phyloP scores from a whole-genome alignment of 257 asterid genomes.

The Solanum rostratum region DNA sequence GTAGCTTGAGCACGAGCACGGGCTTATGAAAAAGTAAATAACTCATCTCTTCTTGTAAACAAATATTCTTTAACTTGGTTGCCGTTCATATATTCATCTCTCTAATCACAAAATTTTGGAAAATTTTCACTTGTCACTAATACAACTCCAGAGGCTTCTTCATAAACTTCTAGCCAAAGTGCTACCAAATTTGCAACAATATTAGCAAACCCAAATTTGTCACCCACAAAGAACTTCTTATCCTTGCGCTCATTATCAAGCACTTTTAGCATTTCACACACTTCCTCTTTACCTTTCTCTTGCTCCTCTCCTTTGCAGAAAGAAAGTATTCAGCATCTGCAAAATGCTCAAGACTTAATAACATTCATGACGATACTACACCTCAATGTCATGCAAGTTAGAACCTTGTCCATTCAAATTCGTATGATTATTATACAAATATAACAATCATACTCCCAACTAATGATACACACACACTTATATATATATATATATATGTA shows the following conservation, averaged over 20 bases:
- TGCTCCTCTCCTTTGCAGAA: not conserved
- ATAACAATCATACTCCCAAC: no score
- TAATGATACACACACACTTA: no score
- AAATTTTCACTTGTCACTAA: not conserved
- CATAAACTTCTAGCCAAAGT: not conserved
- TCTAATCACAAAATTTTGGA: not conserved
- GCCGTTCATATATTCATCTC: not conserved
- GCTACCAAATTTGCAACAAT: not conserved
- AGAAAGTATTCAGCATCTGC: not conserved
- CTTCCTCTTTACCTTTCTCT: not conserved
- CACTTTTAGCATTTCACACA: not conserved
- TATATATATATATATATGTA: no score
- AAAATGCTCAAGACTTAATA: not conserved
- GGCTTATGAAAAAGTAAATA: not conserved
- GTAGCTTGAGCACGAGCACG: not conserved
- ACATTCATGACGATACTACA: not conserved
- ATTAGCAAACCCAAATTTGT: not conserved
- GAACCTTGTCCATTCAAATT: no score
- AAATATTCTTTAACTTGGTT: not conserved
- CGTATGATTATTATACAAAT: no score
- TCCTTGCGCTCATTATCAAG: not conserved
- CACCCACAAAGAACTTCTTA: not conserved
- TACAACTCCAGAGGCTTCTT: not conserved
- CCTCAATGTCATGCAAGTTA: not conserved
- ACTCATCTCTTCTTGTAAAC: not conserved